phyloP scores from a whole-genome alignment of 306 rosid species.

The Ormosia semicastrata region DNA sequence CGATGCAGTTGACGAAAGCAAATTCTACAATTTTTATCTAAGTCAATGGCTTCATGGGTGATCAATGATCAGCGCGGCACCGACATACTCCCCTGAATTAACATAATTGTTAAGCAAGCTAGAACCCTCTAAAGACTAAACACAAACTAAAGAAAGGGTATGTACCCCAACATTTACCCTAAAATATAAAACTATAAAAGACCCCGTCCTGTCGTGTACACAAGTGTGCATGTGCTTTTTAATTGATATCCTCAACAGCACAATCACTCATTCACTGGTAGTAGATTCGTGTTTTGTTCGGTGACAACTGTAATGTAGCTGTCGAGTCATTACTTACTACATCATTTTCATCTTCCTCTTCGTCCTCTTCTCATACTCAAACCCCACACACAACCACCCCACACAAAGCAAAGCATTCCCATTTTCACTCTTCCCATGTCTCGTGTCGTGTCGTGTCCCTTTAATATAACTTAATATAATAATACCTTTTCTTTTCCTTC shows the following conservation, averaged over 20 bases:
- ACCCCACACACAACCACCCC: not conserved
- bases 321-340: slow-evolving; percentile 33
- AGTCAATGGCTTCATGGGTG: not conserved
- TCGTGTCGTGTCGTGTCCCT: not conserved
- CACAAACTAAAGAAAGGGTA: not conserved
- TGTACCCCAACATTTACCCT: not conserved
- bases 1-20: not conserved
- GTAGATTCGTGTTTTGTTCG: not conserved
- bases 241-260: not conserved
- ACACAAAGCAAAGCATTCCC: not conserved
- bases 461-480: not conserved
- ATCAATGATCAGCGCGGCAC: not conserved
- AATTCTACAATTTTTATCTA: not conserved
- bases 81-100: not conserved
- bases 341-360: not conserved
- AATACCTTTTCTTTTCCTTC: not conserved
- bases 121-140: not conserved
- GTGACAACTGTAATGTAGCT: slow-evolving; percentile 67
- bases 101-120: not conserved
- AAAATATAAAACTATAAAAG: not conserved
- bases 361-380: not conserved
- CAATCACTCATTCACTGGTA: not conserved
- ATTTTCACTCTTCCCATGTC: not conserved
- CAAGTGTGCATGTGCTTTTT: slow-evolving; percentile 2
- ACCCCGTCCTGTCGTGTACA: not conserved